A percentile compares a stretch with the other conserved stretches of the same genome.
Conservation (phyloP, 495 filamentous ascomycete genomes). For the Thozetella sp. region DNA sequence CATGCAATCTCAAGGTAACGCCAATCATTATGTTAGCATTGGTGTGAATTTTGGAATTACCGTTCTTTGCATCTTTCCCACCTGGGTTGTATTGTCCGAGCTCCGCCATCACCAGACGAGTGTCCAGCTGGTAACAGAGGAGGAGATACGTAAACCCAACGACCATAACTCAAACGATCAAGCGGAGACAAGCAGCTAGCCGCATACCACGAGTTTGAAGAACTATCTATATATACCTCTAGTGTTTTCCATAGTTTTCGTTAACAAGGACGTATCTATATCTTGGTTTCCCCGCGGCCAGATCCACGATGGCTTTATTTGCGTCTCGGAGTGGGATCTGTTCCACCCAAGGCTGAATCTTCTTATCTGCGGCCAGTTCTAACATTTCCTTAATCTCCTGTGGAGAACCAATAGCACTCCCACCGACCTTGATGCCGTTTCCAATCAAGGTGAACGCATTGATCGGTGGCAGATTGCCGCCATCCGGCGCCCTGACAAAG, state of each 20-base stretch:
- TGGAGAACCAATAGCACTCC: slow-evolving; percentile 69
- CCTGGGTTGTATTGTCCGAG: slow-evolving; percentile 31
- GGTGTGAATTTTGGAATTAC: slow-evolving; percentile 33
- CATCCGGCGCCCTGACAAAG: slow-evolving; percentile 9
- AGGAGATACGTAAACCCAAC: too few relatives aligned
- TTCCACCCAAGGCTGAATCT: slow-evolving; percentile 71
- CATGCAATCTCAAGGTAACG: slow-evolving; percentile 31
- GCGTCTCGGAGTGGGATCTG: slow-evolving; percentile 67
- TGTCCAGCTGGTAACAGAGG: too few relatives aligned
- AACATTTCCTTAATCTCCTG: slow-evolving; percentile 76
- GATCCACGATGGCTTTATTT: slow-evolving; percentile 64
- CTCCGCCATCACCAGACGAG: slow-evolving; percentile 15
- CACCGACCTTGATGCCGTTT: slow-evolving; percentile 67
- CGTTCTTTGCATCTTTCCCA: slow-evolving; percentile 25
- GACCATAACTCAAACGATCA: too few relatives aligned
- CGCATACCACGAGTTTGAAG: too few relatives aligned
- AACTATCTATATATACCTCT: too few relatives aligned
- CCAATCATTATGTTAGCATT: slow-evolving; percentile 31
- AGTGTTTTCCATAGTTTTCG: too few relatives aligned
- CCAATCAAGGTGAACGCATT: slow-evolving; percentile 64
- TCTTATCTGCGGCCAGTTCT: slow-evolving; percentile 69
- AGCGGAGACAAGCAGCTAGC: too few relatives aligned
- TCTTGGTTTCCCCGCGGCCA: slow-evolving; percentile 65
- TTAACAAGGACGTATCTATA: slow-evolving; percentile 74
- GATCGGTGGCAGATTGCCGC: slow-evolving; percentile 45